These are phyloP conservation scores for Leccinum olivaceopallidum DNA, from an alignment of 768 basidiomycete genomes.

Conservation along the genomic window DNA sequence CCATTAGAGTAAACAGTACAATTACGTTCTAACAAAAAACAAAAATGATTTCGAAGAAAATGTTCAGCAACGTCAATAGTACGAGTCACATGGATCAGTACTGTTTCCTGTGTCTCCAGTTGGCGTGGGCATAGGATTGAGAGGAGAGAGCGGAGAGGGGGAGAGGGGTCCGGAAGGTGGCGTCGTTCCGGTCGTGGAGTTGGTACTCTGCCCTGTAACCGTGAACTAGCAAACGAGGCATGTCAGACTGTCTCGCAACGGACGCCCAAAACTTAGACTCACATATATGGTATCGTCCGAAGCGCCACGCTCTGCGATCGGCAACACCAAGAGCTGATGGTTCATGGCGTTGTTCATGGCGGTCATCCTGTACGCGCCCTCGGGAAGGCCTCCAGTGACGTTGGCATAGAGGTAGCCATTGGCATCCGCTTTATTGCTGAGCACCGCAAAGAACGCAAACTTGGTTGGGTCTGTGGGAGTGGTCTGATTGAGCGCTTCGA, in stretches of 20 bases:
- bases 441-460: constrained; percentile 61
- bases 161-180: constrained; percentile 5
- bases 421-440: constrained; percentile 45
- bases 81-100: constrained; percentile 6
- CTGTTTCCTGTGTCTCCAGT: constrained; percentile 1
- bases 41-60: constrained; percentile 2
- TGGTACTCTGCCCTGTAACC: constrained; percentile 20
- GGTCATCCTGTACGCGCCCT: constrained; percentile 50
- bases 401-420: constrained; percentile 46
- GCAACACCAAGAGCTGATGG: constrained; percentile 41
- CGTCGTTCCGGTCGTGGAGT: constrained; percentile 6
- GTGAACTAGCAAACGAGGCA: constrained; percentile 24
- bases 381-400: constrained; percentile 54
- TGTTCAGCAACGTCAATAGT: neutral
- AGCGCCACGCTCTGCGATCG: constrained; percentile 40
- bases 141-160: neutral
- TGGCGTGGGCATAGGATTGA: constrained; percentile 1
- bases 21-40: neutral
- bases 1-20: constrained; percentile 13
- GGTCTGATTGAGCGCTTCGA: constrained; percentile 50
- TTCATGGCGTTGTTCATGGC: constrained; percentile 48
- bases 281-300: constrained; percentile 45
- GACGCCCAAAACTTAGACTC: constrained; percentile 13
- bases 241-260: constrained; percentile 5
- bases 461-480: constrained; percentile 46